Evolutionary conservation across 331 rosid genomes (phyloP), one percentile per base, ranked within the genome.

Genomic region (Malus hybrid): DNA sequence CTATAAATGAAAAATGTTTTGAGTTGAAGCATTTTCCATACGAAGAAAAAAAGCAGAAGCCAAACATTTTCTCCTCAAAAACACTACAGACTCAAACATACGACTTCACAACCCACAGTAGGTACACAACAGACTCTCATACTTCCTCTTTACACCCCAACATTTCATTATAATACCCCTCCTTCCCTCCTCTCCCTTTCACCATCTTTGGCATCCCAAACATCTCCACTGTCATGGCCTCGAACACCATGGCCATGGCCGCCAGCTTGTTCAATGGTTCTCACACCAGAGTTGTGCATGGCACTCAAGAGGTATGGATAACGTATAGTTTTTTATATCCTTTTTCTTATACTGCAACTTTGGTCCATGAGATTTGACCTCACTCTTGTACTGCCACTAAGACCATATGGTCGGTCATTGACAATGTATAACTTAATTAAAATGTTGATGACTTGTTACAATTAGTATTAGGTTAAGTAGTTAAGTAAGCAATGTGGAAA

Each of bases 241-340:
- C 86, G 44, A 86, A 84, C 82, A 65, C 91, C 91, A 89, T 89
- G 94, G 88, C 91, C 91, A 89, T 89, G 94, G 88, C 56, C n/a
- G 1, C 89, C 63, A 91, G 95, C 77, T 80, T 91, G 18, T 75
- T 84, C 75, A 83, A 91, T 18, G 88, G 91, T 52, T 82, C 94
- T 78, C 83, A 82, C 79, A 26, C 85, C 84, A 79, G 80, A 74
- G 48, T 84, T 55, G 68, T 74, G 71, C 80, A 57, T 42, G 82
- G 28, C 63, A 46, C 77, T 29, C 62, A 63, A 74, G 78, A 76
- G 78, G 81, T 75, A 76, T 11, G 7, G 1, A 14, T 44, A 28
- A 56, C 3, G 7, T 5, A 5, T 2, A 50, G 56, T 0, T 0
- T 15, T 0, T 50, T 50, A 15, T 15, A 15, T 50, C n/a, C 3